phyloP scores from a whole-genome alignment of 306 rosid genomes.

The Rubus idaeus region DNA sequence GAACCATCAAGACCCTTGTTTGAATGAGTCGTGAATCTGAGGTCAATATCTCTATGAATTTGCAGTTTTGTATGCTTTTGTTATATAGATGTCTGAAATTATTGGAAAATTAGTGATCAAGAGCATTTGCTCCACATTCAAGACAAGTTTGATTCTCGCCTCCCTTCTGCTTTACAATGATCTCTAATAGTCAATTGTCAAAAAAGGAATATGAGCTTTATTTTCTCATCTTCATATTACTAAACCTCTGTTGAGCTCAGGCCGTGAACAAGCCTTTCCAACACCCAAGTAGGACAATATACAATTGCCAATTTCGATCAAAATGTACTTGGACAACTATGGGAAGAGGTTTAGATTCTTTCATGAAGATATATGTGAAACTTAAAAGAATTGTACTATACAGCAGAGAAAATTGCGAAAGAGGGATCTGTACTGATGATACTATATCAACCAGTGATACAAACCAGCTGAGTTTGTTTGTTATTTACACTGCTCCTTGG shows the following conservation, averaged over 20 bases:
- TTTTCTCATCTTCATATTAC: not conserved
- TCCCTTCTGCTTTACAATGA: too few species aligned
- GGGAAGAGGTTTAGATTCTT: not conserved
- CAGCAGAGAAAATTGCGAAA: conserved; percentile 42
- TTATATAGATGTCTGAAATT: too few species aligned
- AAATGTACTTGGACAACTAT: not conserved
- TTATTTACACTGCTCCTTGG: conserved; percentile 59
- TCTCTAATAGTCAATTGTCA: too few species aligned
- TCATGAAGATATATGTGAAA: conserved; percentile 16
- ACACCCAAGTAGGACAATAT: not conserved
- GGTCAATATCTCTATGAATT: not conserved
- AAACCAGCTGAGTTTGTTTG: conserved; percentile 32
- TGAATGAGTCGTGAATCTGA: not conserved
- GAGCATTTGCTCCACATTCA: not conserved
- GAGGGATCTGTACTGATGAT: conserved; percentile 31
- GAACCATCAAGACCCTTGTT: not conserved
- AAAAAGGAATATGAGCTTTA: too few species aligned
- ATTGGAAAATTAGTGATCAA: too few species aligned
- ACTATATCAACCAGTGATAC: conserved; percentile 33
- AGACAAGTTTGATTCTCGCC: too few species aligned
- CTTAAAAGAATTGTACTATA: conserved; percentile 50
- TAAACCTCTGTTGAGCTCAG: not conserved
- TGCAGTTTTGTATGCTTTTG: not conserved
- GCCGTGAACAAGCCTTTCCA: not conserved
- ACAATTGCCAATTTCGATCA: not conserved